Conservation (phyloP, 352 stramenopile genomes). For the Chrysophaeum taylorii region DNA sequence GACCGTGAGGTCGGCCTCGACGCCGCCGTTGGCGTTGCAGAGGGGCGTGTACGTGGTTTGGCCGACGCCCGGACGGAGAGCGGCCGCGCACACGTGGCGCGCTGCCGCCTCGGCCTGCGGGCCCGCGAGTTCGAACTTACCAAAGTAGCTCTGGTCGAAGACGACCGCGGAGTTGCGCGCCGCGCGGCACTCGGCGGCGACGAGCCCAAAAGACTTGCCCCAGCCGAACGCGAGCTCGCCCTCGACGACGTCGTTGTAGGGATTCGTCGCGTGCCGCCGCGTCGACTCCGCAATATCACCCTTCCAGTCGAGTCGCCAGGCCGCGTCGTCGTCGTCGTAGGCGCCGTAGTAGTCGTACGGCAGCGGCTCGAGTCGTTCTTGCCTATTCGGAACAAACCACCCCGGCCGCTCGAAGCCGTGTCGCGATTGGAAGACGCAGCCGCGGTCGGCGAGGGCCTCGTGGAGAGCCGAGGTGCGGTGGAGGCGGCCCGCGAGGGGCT, state of each 20-base stretch:
- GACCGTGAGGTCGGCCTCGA: slow-evolving; percentile 33
- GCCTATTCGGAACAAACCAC: too few relatives aligned
- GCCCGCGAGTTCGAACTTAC: slow-evolving; percentile 31
- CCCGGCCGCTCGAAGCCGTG: slow-evolving; percentile 33
- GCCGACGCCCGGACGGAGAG: slow-evolving; percentile 23
- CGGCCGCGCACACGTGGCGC: slow-evolving; percentile 40
- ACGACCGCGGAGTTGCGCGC: slow-evolving; percentile 25
- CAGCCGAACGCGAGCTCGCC: slow-evolving; percentile 32
- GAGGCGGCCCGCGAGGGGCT: slow-evolving; percentile 28
- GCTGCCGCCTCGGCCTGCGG: slow-evolving; percentile 21
- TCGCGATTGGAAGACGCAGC: slow-evolving; percentile 31
- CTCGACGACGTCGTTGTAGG: slow-evolving; percentile 26
- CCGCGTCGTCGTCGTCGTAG: slow-evolving; percentile 26
- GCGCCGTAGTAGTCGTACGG: slow-evolving; percentile 36
- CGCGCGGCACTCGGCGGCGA: slow-evolving; percentile 27
- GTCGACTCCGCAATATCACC: slow-evolving; percentile 9
- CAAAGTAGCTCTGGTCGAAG: slow-evolving; percentile 37
- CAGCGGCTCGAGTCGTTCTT: too few relatives aligned
- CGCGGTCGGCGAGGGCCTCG: slow-evolving; percentile 15
- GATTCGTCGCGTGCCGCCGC: slow-evolving; percentile 19
- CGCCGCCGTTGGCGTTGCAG: slow-evolving; percentile 29
- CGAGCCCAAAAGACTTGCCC: slow-evolving; percentile 16
- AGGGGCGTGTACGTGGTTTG: slow-evolving; percentile 34
- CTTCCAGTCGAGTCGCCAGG: slow-evolving; percentile 18
- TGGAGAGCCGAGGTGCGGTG: slow-evolving; percentile 26